Percentiles rank a stretch among this genome's conserved stretches.
These are phyloP conservation scores for Fistulinella prunicolor DNA, from an alignment of 768 basidiomycete species.

Conservation along the genomic window DNA sequence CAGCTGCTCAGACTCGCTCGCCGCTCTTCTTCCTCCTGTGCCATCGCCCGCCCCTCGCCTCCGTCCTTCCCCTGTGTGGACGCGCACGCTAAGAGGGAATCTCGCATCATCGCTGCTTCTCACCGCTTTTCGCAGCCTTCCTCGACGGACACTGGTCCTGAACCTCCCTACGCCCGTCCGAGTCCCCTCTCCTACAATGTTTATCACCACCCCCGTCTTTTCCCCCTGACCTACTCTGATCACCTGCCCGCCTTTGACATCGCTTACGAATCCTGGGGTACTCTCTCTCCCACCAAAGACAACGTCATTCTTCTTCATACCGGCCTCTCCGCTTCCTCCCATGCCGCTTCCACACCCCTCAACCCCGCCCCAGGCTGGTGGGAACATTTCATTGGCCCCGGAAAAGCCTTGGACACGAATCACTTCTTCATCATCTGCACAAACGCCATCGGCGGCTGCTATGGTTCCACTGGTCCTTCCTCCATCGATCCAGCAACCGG, in stretches of 20 bases:
- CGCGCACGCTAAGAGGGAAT: constrained; percentile 71
- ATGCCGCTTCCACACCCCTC: constrained; percentile 76
- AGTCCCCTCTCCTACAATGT: constrained; percentile 68
- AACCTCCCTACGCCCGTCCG: constrained; percentile 79
- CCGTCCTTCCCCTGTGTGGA: constrained; percentile 80
- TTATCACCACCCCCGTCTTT: constrained; percentile 58
- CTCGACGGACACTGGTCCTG: constrained; percentile 73
- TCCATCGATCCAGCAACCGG: constrained; percentile 69
- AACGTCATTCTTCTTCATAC: constrained; percentile 96
- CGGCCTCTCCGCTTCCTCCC: constrained; percentile 92
- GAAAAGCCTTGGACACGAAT: constrained; percentile 89
- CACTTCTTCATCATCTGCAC: constrained; percentile 93
- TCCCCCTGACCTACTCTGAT: constrained; percentile 64
- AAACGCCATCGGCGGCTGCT: constrained; percentile 96
- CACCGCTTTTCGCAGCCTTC: too few relatives aligned
- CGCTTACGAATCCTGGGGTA: constrained; percentile 99
- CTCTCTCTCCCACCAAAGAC: constrained; percentile 68
- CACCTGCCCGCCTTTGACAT: constrained; percentile 71
- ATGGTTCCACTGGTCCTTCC: constrained; percentile 94
- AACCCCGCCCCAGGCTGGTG: constrained; percentile 94
- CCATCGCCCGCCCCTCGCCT: too few relatives aligned
- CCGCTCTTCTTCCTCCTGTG: too few relatives aligned
- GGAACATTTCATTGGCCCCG: constrained; percentile 97
- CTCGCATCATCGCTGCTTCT: constrained; percentile 45
- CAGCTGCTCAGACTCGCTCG: too few relatives aligned